Evolutionary conservation across 352 stramenopile genomes (phyloP).

Genomic region (Phytopythium boreale): DNA sequence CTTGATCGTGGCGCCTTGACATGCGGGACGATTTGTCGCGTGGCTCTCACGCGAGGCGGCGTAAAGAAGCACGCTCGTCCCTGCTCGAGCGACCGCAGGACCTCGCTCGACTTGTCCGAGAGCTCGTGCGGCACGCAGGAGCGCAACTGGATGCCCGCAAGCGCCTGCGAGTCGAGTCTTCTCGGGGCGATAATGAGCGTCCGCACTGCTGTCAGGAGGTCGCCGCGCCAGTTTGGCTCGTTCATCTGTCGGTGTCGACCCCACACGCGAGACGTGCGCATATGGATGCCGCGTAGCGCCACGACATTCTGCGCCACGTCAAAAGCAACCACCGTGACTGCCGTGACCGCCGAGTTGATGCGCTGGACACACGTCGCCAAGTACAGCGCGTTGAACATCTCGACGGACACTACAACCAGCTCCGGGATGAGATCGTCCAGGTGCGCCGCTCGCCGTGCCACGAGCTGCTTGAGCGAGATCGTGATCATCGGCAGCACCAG

Average conservation of each 20-base stretch:
- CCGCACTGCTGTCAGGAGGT: neutral
- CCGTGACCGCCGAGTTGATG: neutral
- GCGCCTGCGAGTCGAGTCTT: neutral
- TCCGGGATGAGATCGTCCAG: constrained; percentile 11
- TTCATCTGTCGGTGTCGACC: neutral
- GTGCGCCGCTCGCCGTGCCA: neutral
- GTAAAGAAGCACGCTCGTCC: neutral
- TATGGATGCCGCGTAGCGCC: neutral
- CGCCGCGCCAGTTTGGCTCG: neutral
- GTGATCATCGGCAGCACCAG: constrained; percentile 8
- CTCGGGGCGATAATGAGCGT: neutral
- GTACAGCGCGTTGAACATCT: constrained; percentile 22
- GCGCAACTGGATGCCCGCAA: neutral
- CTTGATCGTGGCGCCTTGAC: neutral
- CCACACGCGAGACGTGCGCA: neutral
- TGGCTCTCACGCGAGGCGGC: neutral
- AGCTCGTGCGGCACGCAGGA: neutral
- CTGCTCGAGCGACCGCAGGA: neutral
- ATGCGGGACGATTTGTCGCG: neutral
- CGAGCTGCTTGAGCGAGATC: constrained; percentile 8
- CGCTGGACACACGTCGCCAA: constrained; percentile 15
- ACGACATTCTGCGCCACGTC: constrained; percentile 1
- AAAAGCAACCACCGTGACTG: neutral
- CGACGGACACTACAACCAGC: constrained; percentile 15
- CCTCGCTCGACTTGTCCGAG: neutral